Evolutionary conservation across 345 rosid genomes (phyloP), one percentile per base, ranked within the genome.

Genomic region (Lagerstroemia speciosa): DNA sequence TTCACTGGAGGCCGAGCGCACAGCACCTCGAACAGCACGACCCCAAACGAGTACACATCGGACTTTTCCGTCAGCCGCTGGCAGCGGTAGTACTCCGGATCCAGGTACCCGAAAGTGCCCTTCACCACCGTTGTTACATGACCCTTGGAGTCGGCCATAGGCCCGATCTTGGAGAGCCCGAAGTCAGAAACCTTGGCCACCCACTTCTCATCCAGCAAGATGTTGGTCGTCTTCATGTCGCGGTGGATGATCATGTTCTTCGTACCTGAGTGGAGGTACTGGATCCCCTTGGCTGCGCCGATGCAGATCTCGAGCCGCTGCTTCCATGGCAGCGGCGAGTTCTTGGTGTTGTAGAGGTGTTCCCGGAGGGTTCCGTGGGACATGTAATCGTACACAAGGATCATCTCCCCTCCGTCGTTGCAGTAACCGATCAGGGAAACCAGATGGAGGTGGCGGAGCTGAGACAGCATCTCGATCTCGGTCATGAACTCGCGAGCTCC

Each of bases 401-500:
- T n/a, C n/a, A n/a, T n/a, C n/a, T n/a, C n/a, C n/a, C n/a, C n/a
- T n/a, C n/a, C n/a, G n/a, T n/a, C n/a, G n/a, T n/a, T n/a, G n/a
- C n/a, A n/a, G n/a, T n/a, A n/a, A n/a, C n/a, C n/a, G n/a, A n/a
- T n/a, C n/a, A n/a, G n/a, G n/a, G n/a, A n/a, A n/a, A n/a, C n/a
- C n/a, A n/a, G n/a, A n/a, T n/a, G n/a, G n/a, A n/a, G n/a, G n/a
- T n/a, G n/a, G n/a, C n/a, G n/a, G n/a, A n/a, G 78, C 73, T 78
- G 84, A 12, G 87, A 85, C 27, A 85, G 77, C 83, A 85, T 79
- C 66, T 81, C 80, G 16, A 85, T 83, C 62, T 85, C 87, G 1
- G 86, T 85, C 82, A 52, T 68, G 78, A 85, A 85, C 52, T 81
- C 85, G 0, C 80, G 79, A n/a, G 72, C 81, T 4, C 89, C 87